Evolutionary conservation across 805 yeast species (phyloP).

Genomic region (Yarrowia sp.): DNA sequence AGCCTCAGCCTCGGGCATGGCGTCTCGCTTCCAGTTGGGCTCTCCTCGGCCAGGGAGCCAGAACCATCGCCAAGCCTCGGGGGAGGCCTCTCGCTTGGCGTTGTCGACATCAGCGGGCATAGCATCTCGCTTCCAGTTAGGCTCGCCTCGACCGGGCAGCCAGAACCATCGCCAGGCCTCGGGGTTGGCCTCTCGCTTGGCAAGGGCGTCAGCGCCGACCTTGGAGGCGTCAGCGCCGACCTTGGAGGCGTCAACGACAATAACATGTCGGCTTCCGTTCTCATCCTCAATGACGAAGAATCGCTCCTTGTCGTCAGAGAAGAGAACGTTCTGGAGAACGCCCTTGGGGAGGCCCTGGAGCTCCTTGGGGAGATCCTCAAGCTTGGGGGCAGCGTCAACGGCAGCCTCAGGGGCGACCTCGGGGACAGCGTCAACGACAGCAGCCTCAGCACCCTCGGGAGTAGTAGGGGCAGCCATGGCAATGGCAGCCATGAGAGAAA

Average conservation of each 20-base stretch:
- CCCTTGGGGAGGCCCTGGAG: slow-evolving; percentile 13
- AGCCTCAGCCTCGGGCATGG: slow-evolving; percentile 4
- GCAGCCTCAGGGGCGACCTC: not conserved
- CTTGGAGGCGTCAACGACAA: not conserved
- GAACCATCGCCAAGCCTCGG: slow-evolving; percentile 6
- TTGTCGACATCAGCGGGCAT: not conserved
- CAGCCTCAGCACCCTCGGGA: not conserved
- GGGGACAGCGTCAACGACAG: not conserved
- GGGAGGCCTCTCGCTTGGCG: not conserved
- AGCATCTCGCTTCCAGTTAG: slow-evolving; percentile 24
- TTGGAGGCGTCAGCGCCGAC: not conserved
- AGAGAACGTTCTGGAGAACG: not conserved
- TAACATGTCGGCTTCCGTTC: not conserved
- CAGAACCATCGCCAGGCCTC: slow-evolving; percentile 21
- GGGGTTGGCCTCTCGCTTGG: slow-evolving; percentile 16
- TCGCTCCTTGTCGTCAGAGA: not conserved
- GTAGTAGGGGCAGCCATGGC: slow-evolving; percentile 1
- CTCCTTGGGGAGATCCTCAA: not conserved
- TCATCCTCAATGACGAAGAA: not conserved
- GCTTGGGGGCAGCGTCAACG: not conserved
- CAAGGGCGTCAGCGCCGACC: not conserved
- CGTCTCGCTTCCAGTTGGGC: slow-evolving; percentile 19
- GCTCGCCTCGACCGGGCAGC: slow-evolving; percentile 2
- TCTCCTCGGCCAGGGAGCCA: not conserved
- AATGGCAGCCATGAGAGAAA: not conserved